Evolutionary conservation across 169 alveolate genomes (phyloP), one percentile per base, ranked within the genome.

Genomic region (Condylostoma magnum): DNA sequence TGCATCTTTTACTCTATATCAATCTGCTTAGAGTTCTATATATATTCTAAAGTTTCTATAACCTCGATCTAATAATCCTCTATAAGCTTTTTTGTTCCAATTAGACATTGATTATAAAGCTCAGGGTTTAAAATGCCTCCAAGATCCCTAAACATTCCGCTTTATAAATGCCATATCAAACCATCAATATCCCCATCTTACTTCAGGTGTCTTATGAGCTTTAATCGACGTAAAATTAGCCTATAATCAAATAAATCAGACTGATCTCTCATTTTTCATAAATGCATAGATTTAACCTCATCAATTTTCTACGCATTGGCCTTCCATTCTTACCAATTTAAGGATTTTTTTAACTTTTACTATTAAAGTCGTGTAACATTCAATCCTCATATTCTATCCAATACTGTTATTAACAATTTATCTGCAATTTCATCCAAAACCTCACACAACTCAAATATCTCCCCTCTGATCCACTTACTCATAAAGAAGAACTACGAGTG

Each of bases 21-120:
- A 8, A 80, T 30, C 38, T 52, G 18, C 31, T 22, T 36, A 4
- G 38, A 83, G 67, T 60, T 47, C 38, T 73, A 67, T 48, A 67
- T 80, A 41, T 31, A 50, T 25, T 74, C 28, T 15, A 86, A 68
- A 34, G 85, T 65, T 38, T 76, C 41, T 6, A 67, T 67, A 4
- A 86, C 77, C 68, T 79, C 89, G 18, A 69, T 74, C 27, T 86
- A 82, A 54, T 63, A 83, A 15, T 86, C 77, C 36, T 74, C 83
- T 0, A 86, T 80, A 28, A 86, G 43, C 20, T 46, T 58, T 43
- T 86, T 86, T 0, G 90, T 86, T 4, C 90, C 93, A 2, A 58
- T 41, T 36, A 66, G 48, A 68, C 89, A 70, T 30, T 82, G 43
- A 18, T 72, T 60, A 47, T 82, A 86, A 1, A 86, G 82, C 12